phyloP scores from a whole-genome alignment of 2,329 filamentous ascomycete species.

The Aspergillus fumigatiaffinis region DNA sequence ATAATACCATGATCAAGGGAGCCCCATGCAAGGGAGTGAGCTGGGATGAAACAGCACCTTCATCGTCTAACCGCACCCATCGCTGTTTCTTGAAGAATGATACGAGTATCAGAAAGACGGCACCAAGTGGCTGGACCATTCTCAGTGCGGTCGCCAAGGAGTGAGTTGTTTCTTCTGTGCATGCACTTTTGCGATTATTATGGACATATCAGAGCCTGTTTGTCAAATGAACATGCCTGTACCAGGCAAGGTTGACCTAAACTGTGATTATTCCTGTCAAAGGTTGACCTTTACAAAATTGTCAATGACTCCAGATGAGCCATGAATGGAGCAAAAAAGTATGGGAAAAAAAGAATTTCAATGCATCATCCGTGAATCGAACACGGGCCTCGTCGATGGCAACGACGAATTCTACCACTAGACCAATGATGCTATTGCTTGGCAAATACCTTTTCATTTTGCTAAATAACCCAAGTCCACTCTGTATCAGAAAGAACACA shows the following conservation, averaged over 20 bases:
- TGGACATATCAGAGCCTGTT: background rate
- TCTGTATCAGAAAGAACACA: background rate
- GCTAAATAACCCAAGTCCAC: fast-evolving
- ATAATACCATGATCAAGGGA: background rate
- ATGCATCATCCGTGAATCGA: conserved; percentile 47
- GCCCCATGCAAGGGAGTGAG: background rate
- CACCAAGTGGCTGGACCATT: background rate
- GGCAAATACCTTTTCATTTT: too few relatives aligned
- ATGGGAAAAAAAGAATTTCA: conserved; percentile 14
- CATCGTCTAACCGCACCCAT: background rate
- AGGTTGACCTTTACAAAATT: too few relatives aligned
- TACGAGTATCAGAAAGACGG: background rate
- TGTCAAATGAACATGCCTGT: too few relatives aligned
- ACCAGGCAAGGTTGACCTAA: too few relatives aligned
- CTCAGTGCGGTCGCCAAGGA: background rate
- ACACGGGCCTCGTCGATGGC: conserved; percentile 46
- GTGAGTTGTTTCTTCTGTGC: background rate
- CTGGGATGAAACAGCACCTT: background rate
- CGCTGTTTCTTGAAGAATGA: background rate
- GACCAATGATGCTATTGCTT: conserved; percentile 38
- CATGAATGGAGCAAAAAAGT: background rate
- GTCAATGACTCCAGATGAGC: background rate
- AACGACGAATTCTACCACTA: conserved; percentile 46
- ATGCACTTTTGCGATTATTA: background rate
- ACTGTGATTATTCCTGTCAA: too few relatives aligned